Base-by-base conservation (phyloP, 2,329 filamentous ascomycete species). In the Calonectria leucothoes region DNA sequence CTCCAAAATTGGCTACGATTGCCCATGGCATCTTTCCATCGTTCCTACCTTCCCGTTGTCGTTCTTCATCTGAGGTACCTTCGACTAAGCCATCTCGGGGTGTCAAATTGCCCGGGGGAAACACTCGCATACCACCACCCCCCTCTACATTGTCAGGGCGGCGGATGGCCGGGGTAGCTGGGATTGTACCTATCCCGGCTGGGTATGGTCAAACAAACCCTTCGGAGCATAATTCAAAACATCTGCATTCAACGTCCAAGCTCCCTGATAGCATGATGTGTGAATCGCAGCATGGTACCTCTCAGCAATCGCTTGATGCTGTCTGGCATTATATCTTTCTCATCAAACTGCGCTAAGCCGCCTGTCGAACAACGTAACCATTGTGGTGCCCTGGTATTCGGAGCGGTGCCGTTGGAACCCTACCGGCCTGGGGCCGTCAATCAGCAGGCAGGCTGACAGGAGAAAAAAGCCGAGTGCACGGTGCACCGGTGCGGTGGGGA, bases 81-180 rank as follows among this genome's bases (percentile, higher is more conserved):
- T 61, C 55, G 55, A 39, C 55, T 61, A 39, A 14, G 15, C 55
- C 55, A 42, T 61, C 55, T 61, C 35, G 55, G 55, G 55, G 55
- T 8, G 55, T 39, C 35, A 61, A 61, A 61, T 61, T 61, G 14
- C 14, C 23, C 15, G 23, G 35, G 23, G 25, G 55, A 59, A 61
- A 61, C 33, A 61, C 55, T 61, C 55, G 33, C 55, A 61, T 61
- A 61, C 37, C 35, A 61, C 55, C 35, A 61, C 55, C 55, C 55
- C 55, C 55, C 35, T 61, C 55, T 27, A 25, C 35, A 39, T 25
- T 6, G 55, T 61, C 55, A 39, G 55, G 55, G 33, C 35, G 55
- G 55, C n/a, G 6, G 51, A 33, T 33, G 27, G 55, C 33, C 55
- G 39, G 55, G 52, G 55, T 59, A 59, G 55, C 59, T 63, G 23